Percentiles rank a stretch among this genome's conserved stretches.
These are phyloP conservation scores for Thalassia testudinum DNA, from an alignment of 116 monocot genomes.

Conservation along the genomic window DNA sequence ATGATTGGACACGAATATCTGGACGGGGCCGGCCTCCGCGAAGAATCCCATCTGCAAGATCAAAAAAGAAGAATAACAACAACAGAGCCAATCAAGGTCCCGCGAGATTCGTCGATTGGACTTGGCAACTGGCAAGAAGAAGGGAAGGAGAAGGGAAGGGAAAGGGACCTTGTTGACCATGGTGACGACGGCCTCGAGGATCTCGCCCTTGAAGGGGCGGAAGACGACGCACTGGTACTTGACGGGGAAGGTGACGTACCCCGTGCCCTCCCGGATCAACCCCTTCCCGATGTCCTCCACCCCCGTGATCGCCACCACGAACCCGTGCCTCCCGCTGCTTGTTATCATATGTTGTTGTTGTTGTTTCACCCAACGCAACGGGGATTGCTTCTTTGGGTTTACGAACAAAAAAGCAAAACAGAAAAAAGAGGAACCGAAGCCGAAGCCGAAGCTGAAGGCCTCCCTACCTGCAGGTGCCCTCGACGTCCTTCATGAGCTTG, in stretches of 20 bases:
- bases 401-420: background rate
- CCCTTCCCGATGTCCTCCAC: constrained; percentile 91
- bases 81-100: no score
- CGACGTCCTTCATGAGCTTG: constrained; percentile 96
- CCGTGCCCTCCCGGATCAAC: constrained; percentile 83
- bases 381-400: constrained; percentile 6
- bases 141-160: background rate
- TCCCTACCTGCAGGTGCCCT: constrained; percentile 87
- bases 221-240: constrained; percentile 96
- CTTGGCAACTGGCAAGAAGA: no score
- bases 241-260: constrained; percentile 98
- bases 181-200: constrained; percentile 86
- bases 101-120: no score
- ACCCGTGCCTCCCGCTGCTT: constrained; percentile 84
- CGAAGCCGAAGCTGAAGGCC: background rate
- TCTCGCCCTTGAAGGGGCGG: constrained; percentile 86
- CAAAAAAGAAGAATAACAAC: background rate
- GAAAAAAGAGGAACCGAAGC: no score
- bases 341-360: background rate
- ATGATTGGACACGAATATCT: constrained; percentile 95
- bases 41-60: constrained; percentile 87
- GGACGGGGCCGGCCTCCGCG: constrained; percentile 91
- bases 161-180: constrained; percentile 77
- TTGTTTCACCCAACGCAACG: no score
- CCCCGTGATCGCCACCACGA: constrained; percentile 82